Percentiles rank a stretch among this genome's conserved stretches.
These are phyloP conservation scores for Russula lepida DNA, from an alignment of 768 basidiomycete genomes.

Conservation along the genomic window DNA sequence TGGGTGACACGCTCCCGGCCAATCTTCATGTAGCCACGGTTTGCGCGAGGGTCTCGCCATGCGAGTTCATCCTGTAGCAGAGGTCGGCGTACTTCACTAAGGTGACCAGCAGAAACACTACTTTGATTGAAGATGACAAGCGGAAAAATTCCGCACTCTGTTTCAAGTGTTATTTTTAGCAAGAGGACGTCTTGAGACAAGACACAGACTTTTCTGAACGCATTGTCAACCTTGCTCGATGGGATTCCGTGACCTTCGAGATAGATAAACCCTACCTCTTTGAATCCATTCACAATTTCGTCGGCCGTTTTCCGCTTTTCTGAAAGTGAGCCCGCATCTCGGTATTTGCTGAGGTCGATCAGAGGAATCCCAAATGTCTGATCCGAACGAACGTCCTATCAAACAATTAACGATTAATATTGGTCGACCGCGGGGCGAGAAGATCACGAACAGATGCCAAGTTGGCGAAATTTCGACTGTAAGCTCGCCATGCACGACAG, in stretches of 20 bases:
- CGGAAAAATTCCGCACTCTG: slow-evolving; percentile 74
- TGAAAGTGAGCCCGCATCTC: slow-evolving; percentile 36
- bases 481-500: background rate
- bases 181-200: background rate
- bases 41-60: slow-evolving; percentile 81
- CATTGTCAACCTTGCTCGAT: slow-evolving; percentile 43
- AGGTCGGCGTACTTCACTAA: background rate
- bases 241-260: slow-evolving; percentile 66
- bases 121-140: slow-evolving; percentile 56
- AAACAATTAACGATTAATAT: background rate
- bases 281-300: slow-evolving; percentile 70
- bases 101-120: slow-evolving; percentile 19
- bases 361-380: slow-evolving; percentile 49
- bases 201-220: slow-evolving; percentile 52
- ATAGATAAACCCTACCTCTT: slow-evolving; percentile 75
- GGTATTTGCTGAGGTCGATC: slow-evolving; percentile 69
- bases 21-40: slow-evolving; percentile 74
- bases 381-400: slow-evolving; percentile 32
- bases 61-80: slow-evolving; percentile 45
- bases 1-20: slow-evolving; percentile 81
- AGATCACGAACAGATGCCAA: slow-evolving; percentile 4
- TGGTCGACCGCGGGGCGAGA: background rate
- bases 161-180: background rate
- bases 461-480: background rate
- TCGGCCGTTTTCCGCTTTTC: slow-evolving; percentile 58